Conservation (phyloP, 495 filamentous ascomycete genomes). For the Neurospora sp. region DNA sequence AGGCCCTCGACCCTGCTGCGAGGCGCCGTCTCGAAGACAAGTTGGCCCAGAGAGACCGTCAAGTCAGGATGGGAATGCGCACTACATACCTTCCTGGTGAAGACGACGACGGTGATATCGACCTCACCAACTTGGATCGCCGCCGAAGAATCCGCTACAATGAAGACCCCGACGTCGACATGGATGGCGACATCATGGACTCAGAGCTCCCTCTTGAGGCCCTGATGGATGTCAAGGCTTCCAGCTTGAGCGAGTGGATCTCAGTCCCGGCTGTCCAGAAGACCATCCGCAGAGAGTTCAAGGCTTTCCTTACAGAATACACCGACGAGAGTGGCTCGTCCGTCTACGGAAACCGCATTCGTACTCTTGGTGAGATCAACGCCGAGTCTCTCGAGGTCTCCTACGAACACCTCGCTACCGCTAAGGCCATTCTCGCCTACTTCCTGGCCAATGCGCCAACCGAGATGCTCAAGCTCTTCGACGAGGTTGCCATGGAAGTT, state of each 20-base stretch:
- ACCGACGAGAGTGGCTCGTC: slow-evolving; percentile 78
- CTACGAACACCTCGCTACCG: slow-evolving; percentile 78
- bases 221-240: slow-evolving; percentile 85
- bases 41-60: slow-evolving; percentile 72
- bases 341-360: slow-evolving; percentile 87
- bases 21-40: slow-evolving; percentile 77
- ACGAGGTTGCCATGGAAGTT: slow-evolving; percentile 92
- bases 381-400: slow-evolving; percentile 94
- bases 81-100: slow-evolving; percentile 81
- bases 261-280: slow-evolving; percentile 81
- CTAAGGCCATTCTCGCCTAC: slow-evolving; percentile 94
- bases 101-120: slow-evolving; percentile 74
- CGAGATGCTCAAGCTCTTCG: slow-evolving; percentile 91
- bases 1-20: slow-evolving; percentile 67
- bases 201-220: slow-evolving; percentile 89
- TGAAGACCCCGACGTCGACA: slow-evolving; percentile 85
- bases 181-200: slow-evolving; percentile 87
- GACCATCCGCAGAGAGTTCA: slow-evolving; percentile 93
- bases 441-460: slow-evolving; percentile 94
- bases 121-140: slow-evolving; percentile 72
- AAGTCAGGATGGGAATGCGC: slow-evolving; percentile 66
- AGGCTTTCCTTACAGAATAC: slow-evolving; percentile 92
- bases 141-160: slow-evolving; percentile 80
- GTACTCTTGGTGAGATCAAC: slow-evolving; percentile 91
- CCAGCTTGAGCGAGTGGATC: slow-evolving; percentile 90